A percentile compares a stretch with the other conserved stretches of the same genome.
phyloP scores from a whole-genome alignment of 1,284 basidiomycete species.

The Acaromyces ingoldii region DNA sequence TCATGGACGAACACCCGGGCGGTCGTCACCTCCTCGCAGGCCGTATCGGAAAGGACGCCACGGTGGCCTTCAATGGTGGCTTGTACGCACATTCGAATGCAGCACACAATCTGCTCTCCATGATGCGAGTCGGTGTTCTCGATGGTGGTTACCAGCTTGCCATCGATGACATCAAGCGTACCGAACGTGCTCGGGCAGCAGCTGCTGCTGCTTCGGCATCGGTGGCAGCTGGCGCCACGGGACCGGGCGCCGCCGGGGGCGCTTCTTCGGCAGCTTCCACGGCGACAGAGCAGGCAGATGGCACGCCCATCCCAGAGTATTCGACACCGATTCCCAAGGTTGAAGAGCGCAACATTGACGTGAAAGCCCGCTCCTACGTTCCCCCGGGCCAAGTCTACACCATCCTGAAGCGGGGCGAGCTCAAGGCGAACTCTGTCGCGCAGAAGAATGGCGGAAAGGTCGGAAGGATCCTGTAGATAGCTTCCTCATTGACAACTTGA shows the following conservation, averaged over 20 bases:
- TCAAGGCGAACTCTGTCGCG: conserved; percentile 17
- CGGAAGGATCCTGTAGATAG: conserved; percentile 8
- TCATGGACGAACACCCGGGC: conserved; percentile 49
- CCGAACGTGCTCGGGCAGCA: conserved; percentile 9
- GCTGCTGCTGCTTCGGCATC: conserved; percentile 16
- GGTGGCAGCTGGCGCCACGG: conserved; percentile 11
- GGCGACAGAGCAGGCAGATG: neutral
- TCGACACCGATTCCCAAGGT: conserved; percentile 6
- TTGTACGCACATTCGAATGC: conserved; percentile 50
- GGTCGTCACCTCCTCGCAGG: conserved; percentile 40
- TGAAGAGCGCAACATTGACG: conserved; percentile 1
- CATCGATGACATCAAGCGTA: conserved; percentile 6
- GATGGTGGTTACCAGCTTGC: conserved; percentile 47
- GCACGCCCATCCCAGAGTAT: conserved; percentile 8
- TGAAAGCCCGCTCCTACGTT: conserved; percentile 35
- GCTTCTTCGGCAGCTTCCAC: conserved; percentile 6
- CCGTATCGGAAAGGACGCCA: conserved; percentile 48
- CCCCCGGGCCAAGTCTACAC: conserved; percentile 44
- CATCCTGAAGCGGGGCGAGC: conserved; percentile 34
- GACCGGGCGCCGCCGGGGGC: conserved; percentile 9
- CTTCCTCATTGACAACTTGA: too few relatives aligned
- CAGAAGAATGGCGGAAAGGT: conserved; percentile 8
- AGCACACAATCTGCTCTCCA: conserved; percentile 47
- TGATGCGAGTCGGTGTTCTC: conserved; percentile 50
- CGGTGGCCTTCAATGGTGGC: conserved; percentile 48